phyloP scores from a whole-genome alignment of 371 early-diverging fungal species.

The Actinomucor elegans region DNA sequence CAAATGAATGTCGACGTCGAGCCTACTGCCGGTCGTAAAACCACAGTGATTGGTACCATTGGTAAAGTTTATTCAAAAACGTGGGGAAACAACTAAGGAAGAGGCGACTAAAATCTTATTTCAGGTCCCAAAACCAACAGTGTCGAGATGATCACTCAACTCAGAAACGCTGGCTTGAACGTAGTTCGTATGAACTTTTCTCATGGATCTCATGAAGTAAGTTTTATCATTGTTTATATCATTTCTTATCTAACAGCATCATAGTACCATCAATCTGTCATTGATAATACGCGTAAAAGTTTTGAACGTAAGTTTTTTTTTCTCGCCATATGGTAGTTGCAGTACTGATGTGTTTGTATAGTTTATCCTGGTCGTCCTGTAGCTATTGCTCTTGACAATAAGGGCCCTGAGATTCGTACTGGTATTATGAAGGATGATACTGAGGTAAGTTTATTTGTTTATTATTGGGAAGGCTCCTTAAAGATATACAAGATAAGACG shows the following conservation, averaged over 20 bases:
- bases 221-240: neutral
- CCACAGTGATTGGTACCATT: slow-evolving; percentile 56
- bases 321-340: neutral
- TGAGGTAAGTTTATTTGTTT: slow-evolving; percentile 31
- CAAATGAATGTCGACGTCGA: slow-evolving; percentile 66
- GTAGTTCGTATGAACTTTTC: slow-evolving; percentile 95
- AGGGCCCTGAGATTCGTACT: slow-evolving; percentile 86
- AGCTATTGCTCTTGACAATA: slow-evolving; percentile 88
- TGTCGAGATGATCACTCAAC: slow-evolving; percentile 81
- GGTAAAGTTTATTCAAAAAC: slow-evolving; percentile 10
- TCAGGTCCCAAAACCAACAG: slow-evolving; percentile 82
- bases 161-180: slow-evolving; percentile 94
- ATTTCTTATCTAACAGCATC: neutral
- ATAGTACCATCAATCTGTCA: slow-evolving; percentile 82
- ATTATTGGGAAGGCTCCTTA: neutral
- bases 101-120: too few relatives aligned
- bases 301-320: slow-evolving; percentile 35
- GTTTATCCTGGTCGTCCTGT: slow-evolving; percentile 70
- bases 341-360: too few relatives aligned
- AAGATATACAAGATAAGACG: too few relatives aligned
- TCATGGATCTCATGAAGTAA: slow-evolving; percentile 90
- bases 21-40: slow-evolving; percentile 69
- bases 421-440: slow-evolving; percentile 70
- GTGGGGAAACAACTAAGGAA: neutral
- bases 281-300: slow-evolving; percentile 74